Evolutionary conservation across 2,329 filamentous ascomycete species (phyloP).

Genomic region (Diatrype stigma): DNA sequence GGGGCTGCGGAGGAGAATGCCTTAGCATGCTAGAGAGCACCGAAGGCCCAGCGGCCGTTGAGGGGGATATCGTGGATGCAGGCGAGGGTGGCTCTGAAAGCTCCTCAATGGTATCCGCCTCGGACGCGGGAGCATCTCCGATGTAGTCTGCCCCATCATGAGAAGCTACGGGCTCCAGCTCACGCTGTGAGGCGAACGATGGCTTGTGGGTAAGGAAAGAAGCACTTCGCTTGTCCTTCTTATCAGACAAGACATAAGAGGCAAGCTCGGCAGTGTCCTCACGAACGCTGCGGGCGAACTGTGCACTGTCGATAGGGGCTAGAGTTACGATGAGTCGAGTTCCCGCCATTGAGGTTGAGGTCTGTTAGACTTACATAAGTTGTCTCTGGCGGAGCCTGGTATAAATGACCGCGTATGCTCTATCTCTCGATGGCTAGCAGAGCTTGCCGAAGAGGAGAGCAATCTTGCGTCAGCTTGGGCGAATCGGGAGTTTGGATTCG

Average conservation of each 20-base stretch:
- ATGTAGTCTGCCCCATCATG: conserved; percentile 24
- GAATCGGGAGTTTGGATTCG: conserved; percentile 14
- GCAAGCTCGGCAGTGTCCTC: conserved; percentile 86
- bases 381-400: conserved; percentile 59
- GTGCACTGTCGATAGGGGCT: conserved; percentile 62
- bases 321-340: conserved; percentile 11
- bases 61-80: conserved; percentile 12
- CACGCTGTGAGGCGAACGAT: conserved; percentile 29
- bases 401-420: conserved; percentile 70
- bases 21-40: conserved; percentile 46
- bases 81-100: conserved; percentile 24
- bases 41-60: conserved; percentile 22
- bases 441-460: conserved; percentile 33
- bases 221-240: conserved; percentile 39
- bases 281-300: conserved; percentile 74
- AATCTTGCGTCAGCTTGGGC: conserved; percentile 17
- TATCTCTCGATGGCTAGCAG: conserved; percentile 48
- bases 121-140: conserved; percentile 11
- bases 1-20: conserved; percentile 42
- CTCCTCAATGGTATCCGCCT: conserved; percentile 24
- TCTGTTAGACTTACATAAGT: conserved; percentile 43
- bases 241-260: conserved; percentile 71
- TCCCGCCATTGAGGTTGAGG: not conserved
- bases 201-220: conserved; percentile 41
- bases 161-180: conserved; percentile 19